These are phyloP conservation scores for Gaertneriomyces semiglobifer DNA, from an alignment of 192 early-diverging fungal genomes.

Conservation along the genomic window DNA sequence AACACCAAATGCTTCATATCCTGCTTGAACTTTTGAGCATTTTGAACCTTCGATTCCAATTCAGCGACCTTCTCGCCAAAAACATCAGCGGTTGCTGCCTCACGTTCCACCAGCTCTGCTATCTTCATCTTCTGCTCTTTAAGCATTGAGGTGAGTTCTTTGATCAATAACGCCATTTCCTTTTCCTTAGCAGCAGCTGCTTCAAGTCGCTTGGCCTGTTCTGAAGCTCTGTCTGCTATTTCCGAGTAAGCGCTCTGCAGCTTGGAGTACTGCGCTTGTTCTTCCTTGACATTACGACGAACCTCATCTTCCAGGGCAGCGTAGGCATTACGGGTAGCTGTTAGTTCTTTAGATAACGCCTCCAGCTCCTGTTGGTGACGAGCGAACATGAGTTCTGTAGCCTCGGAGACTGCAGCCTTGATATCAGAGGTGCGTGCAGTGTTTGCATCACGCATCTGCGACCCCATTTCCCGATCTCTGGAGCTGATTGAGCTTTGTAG, in stretches of 20 bases:
- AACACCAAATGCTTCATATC: slow-evolving; percentile 3
- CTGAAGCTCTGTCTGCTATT: slow-evolving; percentile 20
- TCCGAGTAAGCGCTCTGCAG: slow-evolving; percentile 33
- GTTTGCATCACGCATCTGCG: slow-evolving; percentile 21
- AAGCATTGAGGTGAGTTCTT: slow-evolving; percentile 29
- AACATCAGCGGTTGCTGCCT: slow-evolving; percentile 23
- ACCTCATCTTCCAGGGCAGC: slow-evolving; percentile 43
- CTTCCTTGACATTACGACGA: slow-evolving; percentile 21
- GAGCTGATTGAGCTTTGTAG: slow-evolving; percentile 15
- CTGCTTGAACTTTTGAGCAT: slow-evolving; percentile 4
- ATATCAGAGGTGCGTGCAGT: slow-evolving; percentile 16
- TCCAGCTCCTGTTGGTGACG: slow-evolving; percentile 37
- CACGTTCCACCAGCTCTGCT: slow-evolving; percentile 27
- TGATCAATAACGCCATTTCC: slow-evolving; percentile 29
- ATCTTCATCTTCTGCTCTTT: slow-evolving; percentile 48
- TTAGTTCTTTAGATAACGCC: slow-evolving; percentile 17
- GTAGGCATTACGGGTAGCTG: slow-evolving; percentile 28
- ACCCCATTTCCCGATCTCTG: slow-evolving; percentile 18
- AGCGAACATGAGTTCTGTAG: slow-evolving; percentile 17
- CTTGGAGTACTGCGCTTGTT: slow-evolving; percentile 28
- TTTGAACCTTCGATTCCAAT: slow-evolving; percentile 15
- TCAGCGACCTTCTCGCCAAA: slow-evolving; percentile 37
- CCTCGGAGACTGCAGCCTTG: slow-evolving; percentile 19
- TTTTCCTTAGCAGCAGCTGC: slow-evolving; percentile 19
- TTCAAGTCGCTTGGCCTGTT: slow-evolving; percentile 11